A percentile compares a stretch with the other conserved stretches of the same genome.
Evolutionary conservation across 179 eudicot species (phyloP).

Genomic region (Silene coronaria): DNA sequence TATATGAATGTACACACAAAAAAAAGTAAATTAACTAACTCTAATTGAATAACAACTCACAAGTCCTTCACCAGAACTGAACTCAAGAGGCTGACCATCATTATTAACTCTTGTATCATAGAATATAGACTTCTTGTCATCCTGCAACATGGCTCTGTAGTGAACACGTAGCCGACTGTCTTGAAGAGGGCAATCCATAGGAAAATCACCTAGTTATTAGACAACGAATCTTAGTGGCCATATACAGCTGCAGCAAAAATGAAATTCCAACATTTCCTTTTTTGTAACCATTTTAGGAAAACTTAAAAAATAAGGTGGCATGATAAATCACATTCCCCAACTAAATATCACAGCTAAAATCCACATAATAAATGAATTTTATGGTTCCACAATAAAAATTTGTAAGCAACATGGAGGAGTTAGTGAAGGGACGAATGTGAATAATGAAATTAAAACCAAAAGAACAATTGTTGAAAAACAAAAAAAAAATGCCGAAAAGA

Average conservation of each 20-base stretch:
- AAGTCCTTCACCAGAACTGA: conserved; percentile 95
- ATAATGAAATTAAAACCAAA: no score
- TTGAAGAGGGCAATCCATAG: conserved; percentile 99
- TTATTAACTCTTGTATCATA: conserved; percentile 85
- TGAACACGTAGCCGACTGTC: conserved; percentile 87
- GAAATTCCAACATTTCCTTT: neutral
- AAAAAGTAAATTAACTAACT: neutral
- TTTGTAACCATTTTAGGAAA: neutral
- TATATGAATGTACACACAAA: neutral
- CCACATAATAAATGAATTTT: neutral
- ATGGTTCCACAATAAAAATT: neutral
- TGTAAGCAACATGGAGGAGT: neutral
- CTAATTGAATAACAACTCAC: conserved; percentile 46
- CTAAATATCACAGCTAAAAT: neutral
- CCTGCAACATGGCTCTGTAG: conserved; percentile 81
- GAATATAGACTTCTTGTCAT: conserved; percentile 76
- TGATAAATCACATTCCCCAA: neutral
- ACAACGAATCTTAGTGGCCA: conserved; percentile 4
- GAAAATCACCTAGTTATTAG: conserved; percentile 73
- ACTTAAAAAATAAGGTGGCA: neutral
- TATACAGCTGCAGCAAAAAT: neutral
- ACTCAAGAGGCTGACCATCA: conserved; percentile 84
- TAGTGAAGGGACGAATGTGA: neutral
- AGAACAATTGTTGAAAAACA: neutral
- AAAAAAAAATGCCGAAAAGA: no score